Conservation (phyloP, 179 eudicot species). For the Camellia oleifera region DNA sequence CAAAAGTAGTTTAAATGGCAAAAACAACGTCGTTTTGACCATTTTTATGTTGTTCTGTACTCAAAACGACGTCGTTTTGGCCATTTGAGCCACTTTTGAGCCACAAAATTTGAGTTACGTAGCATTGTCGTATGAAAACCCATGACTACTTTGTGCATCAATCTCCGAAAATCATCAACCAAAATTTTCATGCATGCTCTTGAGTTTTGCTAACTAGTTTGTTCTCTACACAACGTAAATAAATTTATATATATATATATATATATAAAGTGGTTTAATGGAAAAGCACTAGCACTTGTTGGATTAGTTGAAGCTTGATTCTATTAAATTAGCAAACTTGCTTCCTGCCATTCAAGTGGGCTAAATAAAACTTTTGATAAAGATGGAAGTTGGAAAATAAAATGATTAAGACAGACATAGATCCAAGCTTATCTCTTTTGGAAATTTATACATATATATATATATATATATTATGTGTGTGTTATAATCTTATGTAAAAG, state of each 20-base stretch:
- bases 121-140: no score
- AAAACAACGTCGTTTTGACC: no score
- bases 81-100: no score
- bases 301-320: background rate
- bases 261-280: background rate
- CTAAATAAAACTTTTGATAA: slow-evolving; percentile 4
- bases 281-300: background rate
- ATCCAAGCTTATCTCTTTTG: background rate
- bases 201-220: background rate
- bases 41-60: no score
- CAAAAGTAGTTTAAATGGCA: no score
- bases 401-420: background rate
- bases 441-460: background rate
- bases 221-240: background rate
- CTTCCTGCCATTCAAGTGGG: background rate
- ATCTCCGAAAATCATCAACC: no score
- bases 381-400: background rate
- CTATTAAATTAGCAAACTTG: background rate
- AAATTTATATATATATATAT: no score
- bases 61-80: no score
- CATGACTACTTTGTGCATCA: no score
- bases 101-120: no score
- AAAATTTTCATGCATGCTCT: background rate
- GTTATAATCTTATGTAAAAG: background rate
- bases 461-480: background rate